Evolutionary conservation across 768 basidiomycete genomes (phyloP), one percentile per base, ranked within the genome.

Genomic region (Daedaleopsis nitida): DNA sequence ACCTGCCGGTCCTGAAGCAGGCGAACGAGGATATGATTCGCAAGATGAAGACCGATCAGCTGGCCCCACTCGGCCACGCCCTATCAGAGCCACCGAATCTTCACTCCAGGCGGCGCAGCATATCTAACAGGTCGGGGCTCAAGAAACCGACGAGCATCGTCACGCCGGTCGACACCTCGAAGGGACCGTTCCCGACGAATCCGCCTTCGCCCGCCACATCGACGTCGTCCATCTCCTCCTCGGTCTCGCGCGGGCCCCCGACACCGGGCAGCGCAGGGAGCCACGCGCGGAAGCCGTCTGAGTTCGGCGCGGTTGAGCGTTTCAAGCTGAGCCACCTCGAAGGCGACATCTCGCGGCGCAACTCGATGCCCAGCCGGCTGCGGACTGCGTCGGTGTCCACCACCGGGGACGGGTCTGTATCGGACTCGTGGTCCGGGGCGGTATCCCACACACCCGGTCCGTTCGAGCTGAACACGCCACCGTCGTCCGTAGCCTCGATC

Each of bases 11-110:
- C 8, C 78, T 98, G 74, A 99, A 98, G 77, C 95, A 98, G 75
- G 95, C 94, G 17, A 99, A 99, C 73, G 97, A 99, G 75, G 96
- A 98, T 71, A 88, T 98, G 66, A 97, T 99, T 67, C 87, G 93
- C 62, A 97, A 98, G 75, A 81, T 98, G 70, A 90, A 92, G 76
- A 92, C 91, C 2, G 96, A 98, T 65, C 92, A 94, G 69, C 84
- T 95, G 76, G 77, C 83, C 0, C 92, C 93, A 13, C 81, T 95
- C 44, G 76, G 85, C 0, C 91, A 94, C 65, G 80, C 91, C 7
- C 77, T 92, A 61, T 81, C 87, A 5, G 87, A 94, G 68, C 83
- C 88, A 1, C 69, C 76, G 11, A 78, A 75, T 57, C 73, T 81
- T 49, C 87, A 87, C 68, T 76, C 80, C 23, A 83, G 94, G 52